Percentiles rank a stretch among this genome's conserved stretches.
These are phyloP conservation scores for Cladosporium halotolerans DNA, from an alignment of 2,329 filamentous ascomycete species.

Conservation along the genomic window DNA sequence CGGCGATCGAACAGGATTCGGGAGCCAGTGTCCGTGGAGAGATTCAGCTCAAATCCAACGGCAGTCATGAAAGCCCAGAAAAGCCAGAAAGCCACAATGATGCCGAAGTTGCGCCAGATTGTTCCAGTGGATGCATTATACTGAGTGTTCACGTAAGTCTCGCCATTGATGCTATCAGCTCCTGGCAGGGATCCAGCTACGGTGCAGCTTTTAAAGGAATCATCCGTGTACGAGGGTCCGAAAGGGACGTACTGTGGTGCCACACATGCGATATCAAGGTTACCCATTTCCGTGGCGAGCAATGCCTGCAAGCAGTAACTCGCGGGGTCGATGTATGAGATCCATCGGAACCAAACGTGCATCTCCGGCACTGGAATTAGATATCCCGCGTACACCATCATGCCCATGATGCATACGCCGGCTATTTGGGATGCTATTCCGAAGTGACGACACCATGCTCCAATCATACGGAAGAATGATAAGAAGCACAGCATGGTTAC, in stretches of 20 bases:
- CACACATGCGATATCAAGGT: slow-evolving; percentile 31
- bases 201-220: slow-evolving; percentile 31
- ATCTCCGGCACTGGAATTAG: slow-evolving; percentile 26
- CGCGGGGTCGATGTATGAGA: slow-evolving; percentile 51
- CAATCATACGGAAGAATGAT: slow-evolving; percentile 38
- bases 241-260: slow-evolving; percentile 28
- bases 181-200: slow-evolving; percentile 54
- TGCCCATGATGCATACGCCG: slow-evolving; percentile 22
- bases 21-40: slow-evolving; percentile 20
- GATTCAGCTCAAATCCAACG: slow-evolving; percentile 51
- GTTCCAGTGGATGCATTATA: slow-evolving; percentile 29
- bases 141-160: slow-evolving; percentile 51
- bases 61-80: slow-evolving; percentile 53
- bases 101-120: slow-evolving; percentile 57
- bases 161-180: slow-evolving; percentile 51
- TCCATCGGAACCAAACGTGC: slow-evolving; percentile 17
- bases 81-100: slow-evolving; percentile 51
- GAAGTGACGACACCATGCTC: slow-evolving; percentile 26
- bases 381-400: slow-evolving; percentile 12
- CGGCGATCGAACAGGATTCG: slow-evolving; percentile 40
- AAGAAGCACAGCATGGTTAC: slow-evolving; percentile 42
- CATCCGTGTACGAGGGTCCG: slow-evolving; percentile 34
- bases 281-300: slow-evolving; percentile 52
- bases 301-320: slow-evolving; percentile 28
- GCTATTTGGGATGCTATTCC: slow-evolving; percentile 27